Conservation (phyloP, 805 yeast genomes). For the Saccharomycopsis sp. region DNA sequence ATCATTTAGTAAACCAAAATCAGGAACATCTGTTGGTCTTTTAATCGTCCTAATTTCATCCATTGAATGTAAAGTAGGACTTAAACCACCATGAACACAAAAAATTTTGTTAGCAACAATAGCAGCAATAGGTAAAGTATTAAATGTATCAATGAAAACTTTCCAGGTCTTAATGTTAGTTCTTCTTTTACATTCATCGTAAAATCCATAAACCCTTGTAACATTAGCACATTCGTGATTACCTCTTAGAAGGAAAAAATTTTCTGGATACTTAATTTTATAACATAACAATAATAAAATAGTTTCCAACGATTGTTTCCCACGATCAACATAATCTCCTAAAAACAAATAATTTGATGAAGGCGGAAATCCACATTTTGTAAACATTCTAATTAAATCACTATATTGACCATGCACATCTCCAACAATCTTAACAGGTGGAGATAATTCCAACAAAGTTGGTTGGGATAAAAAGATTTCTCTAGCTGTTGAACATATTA, state of each 20-base stretch:
- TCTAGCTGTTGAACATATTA: slow-evolving; percentile 77
- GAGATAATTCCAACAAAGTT: slow-evolving; percentile 67
- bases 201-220: slow-evolving; percentile 75
- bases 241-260: slow-evolving; percentile 68
- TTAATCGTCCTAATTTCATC: slow-evolving; percentile 67
- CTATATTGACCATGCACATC: slow-evolving; percentile 97
- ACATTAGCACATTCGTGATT: slow-evolving; percentile 83
- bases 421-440: slow-evolving; percentile 78
- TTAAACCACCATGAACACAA: slow-evolving; percentile 79
- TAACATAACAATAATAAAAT: slow-evolving; percentile 63
- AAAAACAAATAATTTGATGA: slow-evolving; percentile 51
- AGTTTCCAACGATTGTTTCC: slow-evolving; percentile 74
- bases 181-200: slow-evolving; percentile 77
- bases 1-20: slow-evolving; percentile 68
- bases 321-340: slow-evolving; percentile 81
- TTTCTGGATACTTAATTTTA: slow-evolving; percentile 78
- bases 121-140: slow-evolving; percentile 74
- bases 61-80: slow-evolving; percentile 63
- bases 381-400: slow-evolving; percentile 81
- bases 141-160: slow-evolving; percentile 68
- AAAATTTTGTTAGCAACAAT: slow-evolving; percentile 75
- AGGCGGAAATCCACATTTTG: slow-evolving; percentile 95
- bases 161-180: slow-evolving; percentile 68
- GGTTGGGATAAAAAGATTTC: slow-evolving; percentile 90
- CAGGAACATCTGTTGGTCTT: slow-evolving; percentile 82